Evolutionary conservation across 148 eudicot genomes (phyloP).

Genomic region (Rheum nobile): DNA sequence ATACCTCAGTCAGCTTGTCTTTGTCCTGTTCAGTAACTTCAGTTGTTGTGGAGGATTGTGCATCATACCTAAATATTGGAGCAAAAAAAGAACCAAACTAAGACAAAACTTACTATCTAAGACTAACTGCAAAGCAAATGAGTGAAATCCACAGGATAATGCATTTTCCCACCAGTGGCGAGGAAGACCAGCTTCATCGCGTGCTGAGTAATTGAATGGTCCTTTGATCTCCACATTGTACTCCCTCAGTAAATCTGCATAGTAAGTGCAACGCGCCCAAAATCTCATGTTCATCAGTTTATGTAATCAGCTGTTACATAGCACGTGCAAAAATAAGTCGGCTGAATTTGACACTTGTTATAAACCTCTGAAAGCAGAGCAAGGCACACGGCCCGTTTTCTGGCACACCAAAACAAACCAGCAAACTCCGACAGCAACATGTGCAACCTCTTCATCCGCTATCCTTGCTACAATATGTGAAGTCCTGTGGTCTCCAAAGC

Average conservation of each 20-base stretch:
- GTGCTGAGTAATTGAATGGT: slow-evolving; percentile 77
- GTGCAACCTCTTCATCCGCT: slow-evolving; percentile 89
- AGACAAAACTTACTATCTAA: background rate
- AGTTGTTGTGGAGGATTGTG: slow-evolving; percentile 12
- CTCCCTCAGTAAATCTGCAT: slow-evolving; percentile 57
- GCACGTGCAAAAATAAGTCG: background rate
- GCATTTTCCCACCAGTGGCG: slow-evolving; percentile 58
- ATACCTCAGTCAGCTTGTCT: slow-evolving; percentile 55
- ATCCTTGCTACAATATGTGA: slow-evolving; percentile 71
- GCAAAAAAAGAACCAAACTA: background rate
- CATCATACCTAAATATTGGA: slow-evolving; percentile 61
- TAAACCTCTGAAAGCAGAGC: slow-evolving; percentile 66
- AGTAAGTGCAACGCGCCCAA: background rate
- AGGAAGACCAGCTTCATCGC: slow-evolving; percentile 85
- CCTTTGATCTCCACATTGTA: slow-evolving; percentile 76
- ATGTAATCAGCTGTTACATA: background rate
- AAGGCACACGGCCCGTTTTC: slow-evolving; percentile 69
- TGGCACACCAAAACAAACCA: slow-evolving; percentile 78
- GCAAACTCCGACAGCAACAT: slow-evolving; percentile 88
- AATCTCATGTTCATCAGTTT: background rate
- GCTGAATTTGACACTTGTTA: background rate
- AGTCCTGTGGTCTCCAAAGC: slow-evolving; percentile 81
- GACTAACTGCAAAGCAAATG: background rate
- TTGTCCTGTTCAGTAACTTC: slow-evolving; percentile 20
- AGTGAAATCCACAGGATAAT: background rate